Base-by-base conservation (phyloP, 208 protist species). In the Trypanosoma boissoni region DNA sequence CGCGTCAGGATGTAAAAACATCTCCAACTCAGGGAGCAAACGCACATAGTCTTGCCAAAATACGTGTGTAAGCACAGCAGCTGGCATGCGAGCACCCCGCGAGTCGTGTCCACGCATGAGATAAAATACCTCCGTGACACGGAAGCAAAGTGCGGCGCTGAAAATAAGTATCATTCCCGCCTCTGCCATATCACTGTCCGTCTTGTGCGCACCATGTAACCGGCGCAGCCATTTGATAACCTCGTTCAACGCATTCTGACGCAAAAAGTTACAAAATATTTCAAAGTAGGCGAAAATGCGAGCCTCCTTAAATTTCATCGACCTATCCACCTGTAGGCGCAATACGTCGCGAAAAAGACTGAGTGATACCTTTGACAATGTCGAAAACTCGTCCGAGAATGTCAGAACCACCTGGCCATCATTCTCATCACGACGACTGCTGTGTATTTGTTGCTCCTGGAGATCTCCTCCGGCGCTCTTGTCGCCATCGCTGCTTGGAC, bases 41-140 rank as follows among this genome's bases (percentile, higher is more conserved):
- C 86, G 83, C 27, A 91, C 89, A 53, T 93, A 95, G 67, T 95
- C 86, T n/a, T 95, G 89, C 89, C 89, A 95, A 60, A 90, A 92
- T 4, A 95, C 83, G 32, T 88, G 68, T 7, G 76, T 77, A 24
- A 95, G 45, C 16, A 91, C 29, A 24, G 50, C 78, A 52, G 72
- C 76, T 14, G 88, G 86, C 76, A 95, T 90, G 27, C 79, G 76
- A 4, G 83, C 83, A 7, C 83, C 89, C 34, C 81, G 75, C 0
- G 80, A 76, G 26, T 83, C 51, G 32, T 67, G 64, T 18, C 86
- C 86, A 58, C 86, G 89, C 4, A 90, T 54, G 36, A 74, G 64
- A 64, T 91, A 95, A 59, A 93, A 95, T 37, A 91, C 72, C 68
- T 95, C 81, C 41, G 86, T 93, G 23, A 95, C 67, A 26, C 89